Evolutionary conservation across 2,329 filamentous ascomycete genomes (phyloP).

Genomic region (Alternaria sp.): DNA sequence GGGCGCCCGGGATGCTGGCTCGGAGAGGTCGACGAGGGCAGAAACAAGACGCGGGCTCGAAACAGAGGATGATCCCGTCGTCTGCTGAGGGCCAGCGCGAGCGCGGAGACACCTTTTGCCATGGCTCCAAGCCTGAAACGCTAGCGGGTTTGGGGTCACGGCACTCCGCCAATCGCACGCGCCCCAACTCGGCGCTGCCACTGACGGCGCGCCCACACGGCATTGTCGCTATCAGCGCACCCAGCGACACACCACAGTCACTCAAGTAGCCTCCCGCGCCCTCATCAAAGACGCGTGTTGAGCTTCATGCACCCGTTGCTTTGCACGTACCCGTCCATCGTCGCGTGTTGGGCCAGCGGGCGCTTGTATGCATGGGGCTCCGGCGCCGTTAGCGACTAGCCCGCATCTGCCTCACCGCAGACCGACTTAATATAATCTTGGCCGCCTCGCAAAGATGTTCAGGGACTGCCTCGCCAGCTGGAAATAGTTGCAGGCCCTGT

Average conservation of each 20-base stretch:
- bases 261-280: not conserved
- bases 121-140: conserved; percentile 19
- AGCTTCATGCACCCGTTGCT: not conserved
- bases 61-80: conserved; percentile 15
- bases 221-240: not conserved
- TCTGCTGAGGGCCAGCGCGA: conserved; percentile 9
- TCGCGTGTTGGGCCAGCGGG: not conserved
- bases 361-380: conserved; percentile 2
- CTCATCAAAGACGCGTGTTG: not conserved
- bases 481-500: conserved; percentile 9
- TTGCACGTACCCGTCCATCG: not conserved
- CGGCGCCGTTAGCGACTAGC: not conserved
- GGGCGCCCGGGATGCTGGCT: conserved; percentile 3
- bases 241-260: not conserved
- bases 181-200: not conserved
- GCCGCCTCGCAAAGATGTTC: not conserved
- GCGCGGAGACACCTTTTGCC: conserved; percentile 18
- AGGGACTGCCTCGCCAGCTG: not conserved
- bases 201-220: not conserved
- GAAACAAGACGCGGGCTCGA: conserved; percentile 25
- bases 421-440: not conserved
- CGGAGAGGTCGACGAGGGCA: not conserved
- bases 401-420: not conserved
- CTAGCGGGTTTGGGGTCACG: conserved; percentile 12
- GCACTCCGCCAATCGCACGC: conserved; percentile 6